These are phyloP conservation scores for Nitzschia inconspicua DNA, from an alignment of 108 stramenopile species.

Conservation along the genomic window DNA sequence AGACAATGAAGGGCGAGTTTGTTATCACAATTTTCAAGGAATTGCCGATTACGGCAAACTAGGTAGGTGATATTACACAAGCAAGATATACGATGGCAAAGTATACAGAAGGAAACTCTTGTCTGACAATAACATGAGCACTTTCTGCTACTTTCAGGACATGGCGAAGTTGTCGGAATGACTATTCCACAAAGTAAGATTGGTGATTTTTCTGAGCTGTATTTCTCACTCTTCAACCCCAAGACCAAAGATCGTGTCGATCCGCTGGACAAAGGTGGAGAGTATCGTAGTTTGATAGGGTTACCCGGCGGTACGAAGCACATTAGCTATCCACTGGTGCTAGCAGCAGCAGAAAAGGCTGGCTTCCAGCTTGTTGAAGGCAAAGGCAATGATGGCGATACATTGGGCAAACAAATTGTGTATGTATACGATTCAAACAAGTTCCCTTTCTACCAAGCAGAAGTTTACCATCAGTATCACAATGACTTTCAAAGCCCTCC, in stretches of 20 bases:
- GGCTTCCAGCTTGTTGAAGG: slow-evolving; percentile 61
- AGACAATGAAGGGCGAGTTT: slow-evolving; percentile 57
- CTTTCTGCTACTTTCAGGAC: slow-evolving; percentile 31
- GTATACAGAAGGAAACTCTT: not conserved
- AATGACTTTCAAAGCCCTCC: slow-evolving; percentile 68
- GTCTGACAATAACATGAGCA: not conserved
- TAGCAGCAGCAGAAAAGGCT: slow-evolving; percentile 46
- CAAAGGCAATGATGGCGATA: slow-evolving; percentile 77
- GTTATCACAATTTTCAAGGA: slow-evolving; percentile 82
- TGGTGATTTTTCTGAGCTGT: slow-evolving; percentile 71
- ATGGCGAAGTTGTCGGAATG: slow-evolving; percentile 87
- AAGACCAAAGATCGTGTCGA: slow-evolving; percentile 69
- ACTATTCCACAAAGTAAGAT: slow-evolving; percentile 59
- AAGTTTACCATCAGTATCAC: slow-evolving; percentile 73
- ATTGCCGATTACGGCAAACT: slow-evolving; percentile 85
- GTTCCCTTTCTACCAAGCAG: slow-evolving; percentile 62
- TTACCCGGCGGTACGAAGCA: slow-evolving; percentile 62
- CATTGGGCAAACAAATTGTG: slow-evolving; percentile 58
- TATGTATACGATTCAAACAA: slow-evolving; percentile 70
- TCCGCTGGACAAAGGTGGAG: slow-evolving; percentile 80
- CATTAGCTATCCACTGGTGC: slow-evolving; percentile 39
- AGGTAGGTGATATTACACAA: not conserved
- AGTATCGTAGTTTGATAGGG: slow-evolving; percentile 76
- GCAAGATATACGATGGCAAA: not conserved
- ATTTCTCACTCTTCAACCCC: slow-evolving; percentile 75